These are phyloP conservation scores for Penicillium parvum DNA, from an alignment of 495 filamentous ascomycete species.

Conservation along the genomic window DNA sequence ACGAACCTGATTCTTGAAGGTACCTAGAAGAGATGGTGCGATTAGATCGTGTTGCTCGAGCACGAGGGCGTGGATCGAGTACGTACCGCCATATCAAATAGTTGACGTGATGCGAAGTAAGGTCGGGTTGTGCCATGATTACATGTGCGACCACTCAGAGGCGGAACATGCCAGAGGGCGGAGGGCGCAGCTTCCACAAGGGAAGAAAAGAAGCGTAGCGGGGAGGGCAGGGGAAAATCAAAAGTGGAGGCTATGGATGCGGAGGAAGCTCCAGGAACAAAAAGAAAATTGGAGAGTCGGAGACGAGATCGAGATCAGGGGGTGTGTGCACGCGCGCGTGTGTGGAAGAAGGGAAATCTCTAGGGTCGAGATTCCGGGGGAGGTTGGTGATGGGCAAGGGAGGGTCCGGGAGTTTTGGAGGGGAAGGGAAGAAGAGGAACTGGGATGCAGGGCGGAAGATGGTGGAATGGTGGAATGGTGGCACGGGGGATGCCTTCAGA, in stretches of 20 bases:
- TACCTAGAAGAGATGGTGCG: conserved; percentile 52
- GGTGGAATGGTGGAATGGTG: conserved; percentile 4
- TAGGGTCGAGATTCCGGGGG: conserved; percentile 4
- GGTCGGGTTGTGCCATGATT: conserved; percentile 49
- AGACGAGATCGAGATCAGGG: neutral
- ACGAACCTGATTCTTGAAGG: conserved; percentile 84
- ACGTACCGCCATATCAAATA: conserved; percentile 97
- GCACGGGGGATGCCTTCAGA: no score
- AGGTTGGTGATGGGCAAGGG: neutral
- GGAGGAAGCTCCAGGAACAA: neutral
- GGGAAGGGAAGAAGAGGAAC: neutral
- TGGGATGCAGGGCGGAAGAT: conserved; percentile 4
- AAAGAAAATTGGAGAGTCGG: neutral
- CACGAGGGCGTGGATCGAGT: conserved; percentile 16
- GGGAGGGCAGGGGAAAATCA: conserved; percentile 28
- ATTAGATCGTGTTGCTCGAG: conserved; percentile 23
- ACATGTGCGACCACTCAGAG: conserved; percentile 41
- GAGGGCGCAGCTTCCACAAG: conserved; percentile 18
- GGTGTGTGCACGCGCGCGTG: neutral
- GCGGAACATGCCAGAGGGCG: conserved; percentile 39
- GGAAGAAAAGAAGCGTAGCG: no score
- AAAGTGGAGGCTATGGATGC: conserved; percentile 18
- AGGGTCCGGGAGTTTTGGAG: no score
- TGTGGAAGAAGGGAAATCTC: neutral
- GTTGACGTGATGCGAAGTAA: conserved; percentile 93